Percentiles rank a stretch among this genome's conserved stretches.
phyloP scores from a whole-genome alignment of 73 alveolate species.

The Diophrys sp. region DNA sequence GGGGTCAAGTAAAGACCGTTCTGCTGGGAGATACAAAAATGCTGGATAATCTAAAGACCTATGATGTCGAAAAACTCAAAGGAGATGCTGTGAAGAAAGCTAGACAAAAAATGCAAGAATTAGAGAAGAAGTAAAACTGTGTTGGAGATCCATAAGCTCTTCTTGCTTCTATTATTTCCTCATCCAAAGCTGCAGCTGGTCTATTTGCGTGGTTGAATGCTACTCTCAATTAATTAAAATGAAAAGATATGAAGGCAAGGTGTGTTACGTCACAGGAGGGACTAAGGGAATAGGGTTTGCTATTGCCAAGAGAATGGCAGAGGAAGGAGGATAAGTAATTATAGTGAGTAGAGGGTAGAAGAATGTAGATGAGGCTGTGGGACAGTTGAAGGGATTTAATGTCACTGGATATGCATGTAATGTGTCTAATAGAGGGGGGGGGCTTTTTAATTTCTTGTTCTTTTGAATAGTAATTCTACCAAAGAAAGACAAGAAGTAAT shows the following conservation, averaged over 20 bases:
- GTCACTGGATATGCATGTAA: constrained; percentile 59
- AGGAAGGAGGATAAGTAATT: constrained; percentile 84
- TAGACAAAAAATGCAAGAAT: constrained; percentile 29
- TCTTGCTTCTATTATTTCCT: constrained; percentile 29
- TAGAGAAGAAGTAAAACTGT: constrained; percentile 23
- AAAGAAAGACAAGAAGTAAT: constrained; percentile 66
- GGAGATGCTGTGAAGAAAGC: constrained; percentile 59
- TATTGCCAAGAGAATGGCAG: constrained; percentile 81
- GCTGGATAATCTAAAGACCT: constrained; percentile 56
- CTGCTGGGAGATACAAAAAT: constrained; percentile 64
- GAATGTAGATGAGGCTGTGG: constrained; percentile 80
- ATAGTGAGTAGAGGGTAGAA: constrained; percentile 74
- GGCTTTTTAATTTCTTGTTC: no score
- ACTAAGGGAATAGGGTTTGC: constrained; percentile 90
- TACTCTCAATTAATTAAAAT: no score
- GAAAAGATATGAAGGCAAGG: constrained; percentile 70
- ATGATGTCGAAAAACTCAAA: constrained; percentile 51
- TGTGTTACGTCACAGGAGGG: constrained; percentile 81
- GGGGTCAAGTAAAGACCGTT: constrained; percentile 75
- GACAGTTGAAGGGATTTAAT: constrained; percentile 48
- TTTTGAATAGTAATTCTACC: no score
- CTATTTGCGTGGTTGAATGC: constrained; percentile 76
- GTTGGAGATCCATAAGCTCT: constrained; percentile 44
- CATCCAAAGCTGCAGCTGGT: constrained; percentile 72
- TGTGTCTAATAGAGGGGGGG: constrained; percentile 73